Percentiles rank a stretch among this genome's conserved stretches.
phyloP scores from a whole-genome alignment of 176 grass and related monocot species.

The Aegilops umbellulata region DNA sequence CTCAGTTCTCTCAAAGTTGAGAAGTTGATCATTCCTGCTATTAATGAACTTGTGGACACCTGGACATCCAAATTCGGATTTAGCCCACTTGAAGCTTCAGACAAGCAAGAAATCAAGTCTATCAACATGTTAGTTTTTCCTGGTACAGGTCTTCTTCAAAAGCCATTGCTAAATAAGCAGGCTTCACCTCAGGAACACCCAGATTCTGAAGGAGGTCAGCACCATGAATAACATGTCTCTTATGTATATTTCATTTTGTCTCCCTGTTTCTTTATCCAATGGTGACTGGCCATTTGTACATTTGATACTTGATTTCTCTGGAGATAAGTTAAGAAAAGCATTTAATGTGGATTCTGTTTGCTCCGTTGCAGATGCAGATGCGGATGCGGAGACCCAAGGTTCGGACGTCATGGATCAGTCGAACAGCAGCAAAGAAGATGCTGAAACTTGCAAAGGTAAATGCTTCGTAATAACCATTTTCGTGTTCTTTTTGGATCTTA shows the following conservation, averaged over 20 bases:
- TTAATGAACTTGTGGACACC: slow-evolving; percentile 80
- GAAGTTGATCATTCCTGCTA: slow-evolving; percentile 94
- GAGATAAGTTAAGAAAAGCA: slow-evolving; percentile 6
- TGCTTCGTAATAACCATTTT: slow-evolving; percentile 29
- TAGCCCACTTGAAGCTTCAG: slow-evolving; percentile 61
- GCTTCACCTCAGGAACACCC: slow-evolving; percentile 28
- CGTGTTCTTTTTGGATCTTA: slow-evolving; percentile 2
- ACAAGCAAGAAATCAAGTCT: slow-evolving; percentile 71
- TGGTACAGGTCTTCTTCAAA: slow-evolving; percentile 88
- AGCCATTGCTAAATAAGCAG: slow-evolving; percentile 55
- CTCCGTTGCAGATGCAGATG: background rate
- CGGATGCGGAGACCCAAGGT: slow-evolving; percentile 17
- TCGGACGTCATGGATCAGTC: background rate
- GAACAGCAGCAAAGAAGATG: slow-evolving; percentile 26
- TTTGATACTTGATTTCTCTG: slow-evolving; percentile 14
- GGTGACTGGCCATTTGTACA: slow-evolving; percentile 16
- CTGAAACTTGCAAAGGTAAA: slow-evolving; percentile 27
- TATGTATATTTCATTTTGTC: slow-evolving; percentile 7
- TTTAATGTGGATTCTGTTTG: slow-evolving; percentile 29
- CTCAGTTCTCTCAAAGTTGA: slow-evolving; percentile 84
- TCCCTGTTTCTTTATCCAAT: slow-evolving; percentile 1
- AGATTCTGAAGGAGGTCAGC: slow-evolving; percentile 48
- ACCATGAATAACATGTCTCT: slow-evolving; percentile 24
- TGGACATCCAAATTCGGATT: slow-evolving; percentile 93
- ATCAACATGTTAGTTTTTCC: slow-evolving; percentile 91